Percentiles rank a stretch among this genome's conserved stretches.
These are phyloP conservation scores for Neofusicoccum laricinum DNA, from an alignment of 2,329 filamentous ascomycete genomes.

Conservation along the genomic window DNA sequence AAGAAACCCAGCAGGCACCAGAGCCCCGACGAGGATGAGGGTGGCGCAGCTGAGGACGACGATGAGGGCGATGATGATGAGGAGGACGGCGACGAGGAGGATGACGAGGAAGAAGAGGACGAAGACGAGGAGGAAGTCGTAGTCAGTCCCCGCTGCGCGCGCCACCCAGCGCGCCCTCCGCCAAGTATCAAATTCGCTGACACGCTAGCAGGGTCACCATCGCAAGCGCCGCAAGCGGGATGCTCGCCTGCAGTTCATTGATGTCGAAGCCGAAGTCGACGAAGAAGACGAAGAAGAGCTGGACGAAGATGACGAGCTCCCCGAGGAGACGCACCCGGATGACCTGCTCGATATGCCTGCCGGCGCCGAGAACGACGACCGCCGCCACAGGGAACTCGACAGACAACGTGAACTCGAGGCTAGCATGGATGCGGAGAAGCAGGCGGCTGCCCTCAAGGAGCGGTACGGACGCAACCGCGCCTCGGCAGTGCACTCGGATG, in stretches of 20 bases:
- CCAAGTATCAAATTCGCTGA: constrained; percentile 22
- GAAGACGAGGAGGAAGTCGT: constrained; percentile 50
- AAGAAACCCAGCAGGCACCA: constrained; percentile 27
- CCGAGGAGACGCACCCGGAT: constrained; percentile 86
- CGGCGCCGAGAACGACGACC: constrained; percentile 80
- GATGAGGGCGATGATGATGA: constrained; percentile 36
- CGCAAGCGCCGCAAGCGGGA: constrained; percentile 76
- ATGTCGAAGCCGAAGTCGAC: constrained; percentile 97
- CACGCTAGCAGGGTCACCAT: constrained; percentile 57
- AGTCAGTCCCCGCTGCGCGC: constrained; percentile 7
- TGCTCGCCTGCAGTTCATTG: constrained; percentile 81
- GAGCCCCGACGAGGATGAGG: constrained; percentile 38
- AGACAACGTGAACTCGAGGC: constrained; percentile 82
- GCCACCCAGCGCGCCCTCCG: constrained; percentile 35
- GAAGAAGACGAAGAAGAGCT: constrained; percentile 88
- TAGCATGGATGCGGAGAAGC: constrained; percentile 89
- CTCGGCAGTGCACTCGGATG: constrained; percentile 66
- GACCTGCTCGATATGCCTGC: constrained; percentile 74
- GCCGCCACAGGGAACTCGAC: constrained; percentile 90
- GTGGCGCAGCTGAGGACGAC: constrained; percentile 21
- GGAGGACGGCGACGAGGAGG: constrained; percentile 39
- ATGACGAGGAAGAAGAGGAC: constrained; percentile 47
- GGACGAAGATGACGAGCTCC: constrained; percentile 77
- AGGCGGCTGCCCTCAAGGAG: constrained; percentile 81
- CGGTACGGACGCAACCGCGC: constrained; percentile 79